These are phyloP conservation scores for Metschnikowia kofuensis DNA, from an alignment of 805 yeast species.

Conservation along the genomic window DNA sequence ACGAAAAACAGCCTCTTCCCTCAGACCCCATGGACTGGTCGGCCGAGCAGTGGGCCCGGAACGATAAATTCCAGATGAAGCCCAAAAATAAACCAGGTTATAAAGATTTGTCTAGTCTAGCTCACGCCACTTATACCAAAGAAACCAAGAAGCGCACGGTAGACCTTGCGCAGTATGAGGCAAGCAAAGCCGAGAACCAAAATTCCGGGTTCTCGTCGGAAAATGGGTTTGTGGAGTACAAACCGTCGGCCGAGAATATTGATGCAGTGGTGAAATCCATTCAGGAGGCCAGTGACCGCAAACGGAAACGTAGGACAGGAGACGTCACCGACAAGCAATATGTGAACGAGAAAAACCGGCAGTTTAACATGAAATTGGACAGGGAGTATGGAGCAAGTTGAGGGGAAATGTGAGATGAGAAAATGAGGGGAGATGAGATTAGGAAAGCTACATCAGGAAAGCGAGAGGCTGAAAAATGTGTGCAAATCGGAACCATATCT, in stretches of 20 bases:
- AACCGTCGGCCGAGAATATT: slow-evolving; percentile 1
- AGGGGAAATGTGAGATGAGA: neutral
- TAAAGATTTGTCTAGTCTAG: slow-evolving; percentile 52
- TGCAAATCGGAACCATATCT: neutral
- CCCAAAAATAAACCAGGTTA: slow-evolving; percentile 29
- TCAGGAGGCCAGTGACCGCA: slow-evolving; percentile 34
- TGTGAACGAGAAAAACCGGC: slow-evolving; percentile 70
- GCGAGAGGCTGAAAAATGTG: neutral
- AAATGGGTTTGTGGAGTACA: neutral
- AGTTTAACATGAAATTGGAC: slow-evolving; percentile 64
- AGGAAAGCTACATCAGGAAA: too few relatives aligned
- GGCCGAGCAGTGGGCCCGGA: slow-evolving; percentile 60
- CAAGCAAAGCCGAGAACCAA: neutral
- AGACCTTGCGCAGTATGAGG: slow-evolving; percentile 42
- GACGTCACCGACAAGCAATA: slow-evolving; percentile 39
- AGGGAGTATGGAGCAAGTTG: slow-evolving; percentile 15
- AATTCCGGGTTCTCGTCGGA: neutral
- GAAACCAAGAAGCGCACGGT: slow-evolving; percentile 38
- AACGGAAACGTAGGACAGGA: slow-evolving; percentile 34
- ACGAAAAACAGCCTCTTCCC: neutral
- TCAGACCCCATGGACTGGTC: slow-evolving; percentile 29
- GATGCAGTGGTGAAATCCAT: slow-evolving; percentile 31
- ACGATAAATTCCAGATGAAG: slow-evolving; percentile 11
- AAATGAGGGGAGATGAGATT: too few relatives aligned
- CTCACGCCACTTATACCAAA: slow-evolving; percentile 58